Evolutionary conservation across 75 land plant genomes (phyloP), one percentile per base, ranked within the genome.

Genomic region (Selaginella moellendorffii): DNA sequence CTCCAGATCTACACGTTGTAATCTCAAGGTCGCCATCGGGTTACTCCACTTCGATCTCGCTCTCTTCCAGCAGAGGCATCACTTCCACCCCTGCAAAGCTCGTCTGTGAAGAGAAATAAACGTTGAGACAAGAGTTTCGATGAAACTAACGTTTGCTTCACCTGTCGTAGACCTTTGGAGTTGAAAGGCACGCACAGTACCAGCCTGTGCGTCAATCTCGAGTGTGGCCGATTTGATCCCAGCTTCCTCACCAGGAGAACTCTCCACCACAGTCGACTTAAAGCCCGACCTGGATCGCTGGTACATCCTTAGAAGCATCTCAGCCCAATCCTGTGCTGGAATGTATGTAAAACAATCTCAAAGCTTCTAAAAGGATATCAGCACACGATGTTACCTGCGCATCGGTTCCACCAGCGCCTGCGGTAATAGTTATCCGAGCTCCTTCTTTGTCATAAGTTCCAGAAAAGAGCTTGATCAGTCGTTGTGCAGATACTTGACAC

Each of bases 281-380:
- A 83, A 95, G 8, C 78, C 73, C 56, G 89, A 83, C 67, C 77
- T 77, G 70, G 89, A 95, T 63, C 99, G 75, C 29, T 80, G 56
- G 61, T 95, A 95, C 99, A 95, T 95, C 24, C 99, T 81, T 8
- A 89, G 82, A 51, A 95, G 82, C 87, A 95, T 95, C 67, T 90
- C 97, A 62, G 99, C 90, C 99, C 99, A 95, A 69, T 95, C 99
- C 97, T 95, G 99, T 80, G 71, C 97, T 90, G 96, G 64, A 78
- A 36, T 14, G 46, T 36, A 36, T 5, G 14, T 36, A 36, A 5
- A 36, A 36, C 46, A 5, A 5, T 5, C 14, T 36, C 46, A 36
- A 36, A 14, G 10, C 14, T 5, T 36, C 46, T 36, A 36, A 36
- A 36, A 5, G 14, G 10, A 36, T 36, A 14, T 36, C 10, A 5